Evolutionary conservation across 768 basidiomycete species (phyloP), one percentile per base, ranked within the genome.

Genomic region (Melanogaster broomeanus): DNA sequence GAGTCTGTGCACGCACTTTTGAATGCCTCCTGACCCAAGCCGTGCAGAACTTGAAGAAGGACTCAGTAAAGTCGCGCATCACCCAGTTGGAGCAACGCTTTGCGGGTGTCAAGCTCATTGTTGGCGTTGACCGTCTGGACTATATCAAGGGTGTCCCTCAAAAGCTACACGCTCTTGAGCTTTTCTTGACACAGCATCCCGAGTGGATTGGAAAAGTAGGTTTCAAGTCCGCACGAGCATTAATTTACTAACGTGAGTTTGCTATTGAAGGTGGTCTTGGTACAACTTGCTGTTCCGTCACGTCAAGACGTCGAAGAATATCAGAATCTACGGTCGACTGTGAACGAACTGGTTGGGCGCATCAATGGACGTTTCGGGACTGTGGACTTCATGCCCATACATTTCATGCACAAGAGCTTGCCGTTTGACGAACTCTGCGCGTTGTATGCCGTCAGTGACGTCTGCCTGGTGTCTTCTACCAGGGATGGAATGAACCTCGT

Each of bases 71-170:
- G 63, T 78, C 82, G 54, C 88, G 97, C 34, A 83, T 98, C 54
- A 66, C 80, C 40, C 82, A 87, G 53, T 80, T 99, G 24, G 88
- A 94, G 70, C 85, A 90, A 54, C 85, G 95, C 42, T 99, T 98
- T 71, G 82, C 86, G 40, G 96, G 90, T 42, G 90, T 93, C 65
- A 98, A 98, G 72, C 87, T 99, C 63, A 97, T 99, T 66, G 93
- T 98, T 57, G 97, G 97, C 45, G 97, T 99, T 24, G 97, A 99
- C 69, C 87, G 97, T 40, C 80, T 99, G 48, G 97, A 99, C 68
- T 99, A 99, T 73, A 98, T 99, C 85, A 99, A 99, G 79, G 97
- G 97, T 63, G 93, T 99, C 30, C 97, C 97, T 2, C 97, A 99
- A 70, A 99, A 99, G 72, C 73, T 99, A 42, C 93, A 98, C 66